Evolutionary conservation across 148 eudicot genomes (phyloP).

Genomic region (Pouteria glomerata): DNA sequence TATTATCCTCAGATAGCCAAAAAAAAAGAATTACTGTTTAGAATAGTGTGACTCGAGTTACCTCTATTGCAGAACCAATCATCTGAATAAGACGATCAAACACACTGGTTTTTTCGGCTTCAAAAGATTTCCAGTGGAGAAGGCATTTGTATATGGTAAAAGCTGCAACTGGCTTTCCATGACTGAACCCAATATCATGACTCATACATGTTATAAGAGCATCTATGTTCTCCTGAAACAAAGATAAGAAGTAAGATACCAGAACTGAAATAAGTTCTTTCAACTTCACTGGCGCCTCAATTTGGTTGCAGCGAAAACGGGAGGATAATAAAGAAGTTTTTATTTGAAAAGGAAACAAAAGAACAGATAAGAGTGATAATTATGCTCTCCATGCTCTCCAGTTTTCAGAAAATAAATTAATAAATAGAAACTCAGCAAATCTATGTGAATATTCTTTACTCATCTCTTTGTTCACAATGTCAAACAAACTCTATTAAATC

Average conservation of each 20-base stretch:
- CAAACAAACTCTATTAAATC: background rate
- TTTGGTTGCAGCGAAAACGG: background rate
- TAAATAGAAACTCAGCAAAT: too few relatives aligned
- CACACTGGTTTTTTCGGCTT: conserved; percentile 76
- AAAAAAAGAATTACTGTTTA: background rate
- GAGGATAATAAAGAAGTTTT: background rate
- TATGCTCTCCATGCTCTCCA: background rate
- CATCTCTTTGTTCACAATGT: background rate
- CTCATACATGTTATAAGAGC: conserved; percentile 57
- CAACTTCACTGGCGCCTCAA: background rate
- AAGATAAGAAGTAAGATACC: background rate
- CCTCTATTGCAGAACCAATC: conserved; percentile 87
- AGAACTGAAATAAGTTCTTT: background rate
- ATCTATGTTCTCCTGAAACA: conserved; percentile 66
- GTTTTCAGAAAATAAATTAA: background rate
- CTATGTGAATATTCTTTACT: too few relatives aligned
- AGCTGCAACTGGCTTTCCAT: conserved; percentile 88
- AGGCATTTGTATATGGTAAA: conserved; percentile 87
- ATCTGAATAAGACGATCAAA: conserved; percentile 84
- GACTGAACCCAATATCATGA: conserved; percentile 74
- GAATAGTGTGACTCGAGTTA: conserved; percentile 13
- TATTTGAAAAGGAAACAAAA: background rate
- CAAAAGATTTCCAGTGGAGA: conserved; percentile 81
- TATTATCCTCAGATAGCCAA: background rate
- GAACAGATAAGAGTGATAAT: background rate